phyloP scores from a whole-genome alignment of 306 rosid genomes.

The Rosa lucieae region DNA sequence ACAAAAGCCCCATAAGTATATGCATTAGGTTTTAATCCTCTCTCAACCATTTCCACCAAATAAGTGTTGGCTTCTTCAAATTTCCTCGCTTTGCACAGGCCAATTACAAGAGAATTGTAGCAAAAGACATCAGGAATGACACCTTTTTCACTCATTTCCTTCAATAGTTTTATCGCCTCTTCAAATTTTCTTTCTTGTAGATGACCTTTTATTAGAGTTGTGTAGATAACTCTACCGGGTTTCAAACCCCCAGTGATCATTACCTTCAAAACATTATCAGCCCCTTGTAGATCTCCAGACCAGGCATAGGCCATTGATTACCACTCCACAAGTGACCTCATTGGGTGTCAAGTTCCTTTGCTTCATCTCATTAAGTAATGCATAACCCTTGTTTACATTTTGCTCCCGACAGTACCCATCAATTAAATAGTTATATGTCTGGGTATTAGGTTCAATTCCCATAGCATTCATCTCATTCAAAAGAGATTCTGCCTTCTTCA shows the following conservation, averaged over 20 bases:
- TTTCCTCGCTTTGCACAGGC: conserved; percentile 36
- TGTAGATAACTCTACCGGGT: conserved; percentile 35
- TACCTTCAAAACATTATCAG: conserved; percentile 26
- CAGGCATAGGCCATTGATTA: conserved; percentile 38
- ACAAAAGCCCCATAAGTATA: conserved; percentile 50
- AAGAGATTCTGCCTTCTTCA: conserved; percentile 39
- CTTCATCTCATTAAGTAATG: conserved; percentile 40
- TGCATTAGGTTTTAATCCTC: conserved; percentile 44
- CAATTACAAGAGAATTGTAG: conserved; percentile 46
- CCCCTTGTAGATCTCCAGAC: conserved; percentile 29
- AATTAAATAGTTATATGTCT: conserved; percentile 33
- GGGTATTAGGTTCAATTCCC: conserved; percentile 31
- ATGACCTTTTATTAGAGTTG: conserved; percentile 33
- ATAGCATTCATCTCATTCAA: conserved; percentile 34
- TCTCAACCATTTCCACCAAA: conserved; percentile 39
- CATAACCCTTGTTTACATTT: conserved; percentile 26
- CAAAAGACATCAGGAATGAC: conserved; percentile 37
- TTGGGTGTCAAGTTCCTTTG: conserved; percentile 33
- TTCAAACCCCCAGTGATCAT: conserved; percentile 35
- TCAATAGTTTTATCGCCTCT: conserved; percentile 31
- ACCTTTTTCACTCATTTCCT: conserved; percentile 37
- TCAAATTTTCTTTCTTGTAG: conserved; percentile 33
- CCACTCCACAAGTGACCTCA: conserved; percentile 32
- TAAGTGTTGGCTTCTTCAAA: conserved; percentile 32
- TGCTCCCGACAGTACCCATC: conserved; percentile 39